Percentiles rank a stretch among this genome's conserved stretches.
phyloP scores from a whole-genome alignment of 441 rosid species.

The Iberis amara region DNA sequence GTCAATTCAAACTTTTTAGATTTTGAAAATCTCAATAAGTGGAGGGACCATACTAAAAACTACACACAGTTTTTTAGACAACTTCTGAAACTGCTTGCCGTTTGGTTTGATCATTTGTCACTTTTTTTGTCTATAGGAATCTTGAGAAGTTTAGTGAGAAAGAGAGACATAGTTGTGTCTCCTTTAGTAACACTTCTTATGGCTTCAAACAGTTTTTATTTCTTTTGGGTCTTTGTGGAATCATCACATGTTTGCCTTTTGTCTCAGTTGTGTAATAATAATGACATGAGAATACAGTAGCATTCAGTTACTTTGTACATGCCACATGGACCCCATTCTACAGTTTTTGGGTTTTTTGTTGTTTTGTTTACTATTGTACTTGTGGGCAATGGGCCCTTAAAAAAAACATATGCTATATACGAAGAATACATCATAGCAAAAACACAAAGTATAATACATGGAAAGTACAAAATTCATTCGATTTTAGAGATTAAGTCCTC shows the following conservation, averaged over 20 bases:
- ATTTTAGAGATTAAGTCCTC: too few relatives aligned
- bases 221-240: conserved; percentile 27
- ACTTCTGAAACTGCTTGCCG: conserved; percentile 3
- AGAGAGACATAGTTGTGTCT: conserved; percentile 26
- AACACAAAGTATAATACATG: too few relatives aligned
- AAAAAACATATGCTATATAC: too few relatives aligned
- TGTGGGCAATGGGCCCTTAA: too few relatives aligned
- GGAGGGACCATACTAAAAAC: conserved; percentile 9
- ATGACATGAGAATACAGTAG: conserved; percentile 17
- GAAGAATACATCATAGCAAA: too few relatives aligned
- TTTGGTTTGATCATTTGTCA: conserved; percentile 2
- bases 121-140: conserved; percentile 22
- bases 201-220: conserved; percentile 4
- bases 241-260: conserved; percentile 29
- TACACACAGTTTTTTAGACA: conserved; percentile 3
- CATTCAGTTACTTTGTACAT: too few relatives aligned
- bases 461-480: too few relatives aligned
- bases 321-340: too few relatives aligned
- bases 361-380: too few relatives aligned
- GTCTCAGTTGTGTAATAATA: conserved; percentile 20
- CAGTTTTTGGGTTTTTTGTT: too few relatives aligned
- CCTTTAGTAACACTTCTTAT: conserved; percentile 16
- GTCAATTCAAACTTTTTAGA: conserved; percentile 25
- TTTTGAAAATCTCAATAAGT: conserved; percentile 23
- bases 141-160: conserved; percentile 25